phyloP scores from a whole-genome alignment of 495 filamentous ascomycete species.

The Xylaria longipes region DNA sequence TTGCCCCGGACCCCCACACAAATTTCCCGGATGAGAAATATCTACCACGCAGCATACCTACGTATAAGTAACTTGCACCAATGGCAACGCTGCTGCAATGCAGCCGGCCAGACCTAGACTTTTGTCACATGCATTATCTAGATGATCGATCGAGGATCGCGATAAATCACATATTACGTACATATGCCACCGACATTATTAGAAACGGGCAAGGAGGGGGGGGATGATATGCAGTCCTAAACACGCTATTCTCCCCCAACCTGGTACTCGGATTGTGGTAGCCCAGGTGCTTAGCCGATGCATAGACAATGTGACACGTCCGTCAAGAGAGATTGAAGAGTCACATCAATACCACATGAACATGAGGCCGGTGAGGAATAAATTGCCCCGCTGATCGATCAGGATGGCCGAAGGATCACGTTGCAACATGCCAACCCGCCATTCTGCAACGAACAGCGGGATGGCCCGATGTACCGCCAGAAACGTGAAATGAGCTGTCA shows the following conservation, averaged over 20 bases:
- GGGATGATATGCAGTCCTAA: neutral
- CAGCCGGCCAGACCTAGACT: too few relatives aligned
- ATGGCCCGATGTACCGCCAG: neutral
- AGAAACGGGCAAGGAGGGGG: neutral
- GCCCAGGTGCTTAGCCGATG: slow-evolving; percentile 7
- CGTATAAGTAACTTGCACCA: too few relatives aligned
- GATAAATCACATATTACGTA: neutral
- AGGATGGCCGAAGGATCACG: neutral
- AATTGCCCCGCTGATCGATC: neutral
- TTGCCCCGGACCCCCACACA: too few relatives aligned
- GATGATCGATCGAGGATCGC: slow-evolving; percentile 24
- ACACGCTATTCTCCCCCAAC: neutral
- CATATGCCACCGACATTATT: neutral
- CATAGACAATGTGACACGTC: neutral
- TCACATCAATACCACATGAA: neutral
- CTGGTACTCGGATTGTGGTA: slow-evolving; percentile 19
- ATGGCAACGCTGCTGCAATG: too few relatives aligned
- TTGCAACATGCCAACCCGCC: neutral
- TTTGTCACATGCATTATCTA: slow-evolving; percentile 13
- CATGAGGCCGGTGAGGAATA: neutral
- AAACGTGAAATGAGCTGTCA: neutral
- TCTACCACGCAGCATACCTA: too few relatives aligned
- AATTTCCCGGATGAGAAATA: too few relatives aligned
- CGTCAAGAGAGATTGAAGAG: neutral
- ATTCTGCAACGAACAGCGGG: neutral